A percentile compares a stretch with the other conserved stretches of the same genome.
Conservation (phyloP, 768 basidiomycete genomes). For the Xerocomellus dryophilus region DNA sequence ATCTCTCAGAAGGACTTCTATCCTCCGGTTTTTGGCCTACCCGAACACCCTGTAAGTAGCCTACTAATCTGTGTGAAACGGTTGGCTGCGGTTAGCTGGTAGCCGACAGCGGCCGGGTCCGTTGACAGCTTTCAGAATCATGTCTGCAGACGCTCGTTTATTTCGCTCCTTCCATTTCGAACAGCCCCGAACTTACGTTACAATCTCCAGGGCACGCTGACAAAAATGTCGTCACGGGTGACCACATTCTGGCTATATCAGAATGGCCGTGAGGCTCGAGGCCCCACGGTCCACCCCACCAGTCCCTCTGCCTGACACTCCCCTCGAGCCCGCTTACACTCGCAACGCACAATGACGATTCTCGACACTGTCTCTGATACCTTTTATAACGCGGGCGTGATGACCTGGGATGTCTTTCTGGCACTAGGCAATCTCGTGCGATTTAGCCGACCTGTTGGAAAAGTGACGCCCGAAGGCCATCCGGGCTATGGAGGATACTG, state of each 20-base stretch:
- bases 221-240: not conserved
- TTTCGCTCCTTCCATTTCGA: no score
- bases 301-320: not conserved
- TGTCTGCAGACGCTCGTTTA: not conserved
- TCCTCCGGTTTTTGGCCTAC: not conserved
- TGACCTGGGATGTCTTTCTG: slow-evolving; percentile 22
- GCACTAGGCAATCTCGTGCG: slow-evolving; percentile 19
- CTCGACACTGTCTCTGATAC: slow-evolving; percentile 6
- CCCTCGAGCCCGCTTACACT: not conserved
- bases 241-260: slow-evolving; percentile 6
- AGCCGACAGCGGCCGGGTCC: not conserved
- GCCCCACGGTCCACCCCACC: not conserved
- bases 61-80: not conserved
- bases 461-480: slow-evolving; percentile 52
- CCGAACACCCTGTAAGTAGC: not conserved
- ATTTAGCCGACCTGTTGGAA: slow-evolving; percentile 38
- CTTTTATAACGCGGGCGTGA: slow-evolving; percentile 7
- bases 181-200: no score
- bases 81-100: not conserved
- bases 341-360: slow-evolving; percentile 12
- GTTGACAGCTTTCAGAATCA: not conserved
- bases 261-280: not conserved
- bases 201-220: no score
- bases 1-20: not conserved
- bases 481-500: slow-evolving; percentile 64